Conservation (phyloP, 1,284 basidiomycete genomes). For the Grifola frondosa region DNA sequence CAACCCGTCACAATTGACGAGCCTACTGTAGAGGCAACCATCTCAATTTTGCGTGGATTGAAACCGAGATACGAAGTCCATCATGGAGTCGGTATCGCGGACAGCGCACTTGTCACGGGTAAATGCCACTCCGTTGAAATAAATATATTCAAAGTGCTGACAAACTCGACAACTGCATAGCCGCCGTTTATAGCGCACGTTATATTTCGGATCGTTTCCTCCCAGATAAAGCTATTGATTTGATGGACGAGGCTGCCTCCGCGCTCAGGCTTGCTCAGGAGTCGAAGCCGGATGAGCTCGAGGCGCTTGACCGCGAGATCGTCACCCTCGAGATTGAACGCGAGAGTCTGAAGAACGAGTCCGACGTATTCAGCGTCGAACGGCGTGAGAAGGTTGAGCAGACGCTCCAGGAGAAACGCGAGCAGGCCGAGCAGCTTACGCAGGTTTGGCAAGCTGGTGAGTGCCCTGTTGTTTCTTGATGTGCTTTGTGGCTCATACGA, state of each 20-base stretch:
- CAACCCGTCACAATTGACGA: conserved; percentile 88
- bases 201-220: conserved; percentile 87
- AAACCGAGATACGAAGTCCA: conserved; percentile 87
- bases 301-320: conserved; percentile 80
- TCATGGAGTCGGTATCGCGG: conserved; percentile 89
- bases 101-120: conserved; percentile 84
- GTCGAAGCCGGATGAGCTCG: conserved; percentile 85
- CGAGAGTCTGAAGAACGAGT: conserved; percentile 87
- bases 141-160: too few relatives aligned
- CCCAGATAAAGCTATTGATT: conserved; percentile 89
- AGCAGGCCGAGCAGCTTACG: conserved; percentile 62
- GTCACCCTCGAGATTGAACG: conserved; percentile 89
- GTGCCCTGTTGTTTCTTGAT: background rate
- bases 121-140: conserved; percentile 13
- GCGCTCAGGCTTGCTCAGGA: conserved; percentile 90
- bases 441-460: conserved; percentile 72
- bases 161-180: conserved; percentile 31
- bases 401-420: conserved; percentile 58
- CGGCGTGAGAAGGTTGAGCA: conserved; percentile 67
- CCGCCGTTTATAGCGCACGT: conserved; percentile 79
- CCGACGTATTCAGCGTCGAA: conserved; percentile 79
- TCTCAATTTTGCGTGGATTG: conserved; percentile 87
- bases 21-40: conserved; percentile 82
- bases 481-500: background rate
- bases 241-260: conserved; percentile 89